Evolutionary conservation across 805 yeast genomes (phyloP), one percentile per base, ranked within the genome.

Genomic region (Cephaloascus fragrans): DNA sequence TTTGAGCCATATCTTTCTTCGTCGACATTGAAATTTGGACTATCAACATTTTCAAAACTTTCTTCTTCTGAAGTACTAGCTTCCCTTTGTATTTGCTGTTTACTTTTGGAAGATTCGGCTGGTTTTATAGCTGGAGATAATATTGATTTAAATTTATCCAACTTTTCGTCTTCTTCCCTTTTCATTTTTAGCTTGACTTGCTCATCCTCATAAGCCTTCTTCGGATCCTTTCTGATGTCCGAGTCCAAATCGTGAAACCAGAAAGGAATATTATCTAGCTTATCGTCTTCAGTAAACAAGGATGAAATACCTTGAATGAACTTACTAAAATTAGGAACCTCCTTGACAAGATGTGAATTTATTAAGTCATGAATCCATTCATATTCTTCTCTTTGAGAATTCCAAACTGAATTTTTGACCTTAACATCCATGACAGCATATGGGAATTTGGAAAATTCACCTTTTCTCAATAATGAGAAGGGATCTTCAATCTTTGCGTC

Each of bases 221-320:
- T 75, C n/a, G 94, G 94, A 52, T 83, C 82, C 46, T 73, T 73
- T 48, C 86, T 73, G 42, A 81, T 80, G 56, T 83, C 90, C 8
- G 14, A 6, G 12, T 86, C 97, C 50, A 93, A 67, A 44, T 90
- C 97, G 42, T 94, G 85, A 47, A 87, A 71, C 98, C 98, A 90
- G 58, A 88, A 84, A 40, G 98, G 98, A 45, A 90, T 69, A 45
- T 82, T 79, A 55, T 87, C 96, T 53, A 90, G 71, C 48, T 83
- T 81, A 51, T 90, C 97, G 56, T 86, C 93, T 54, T 90, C 97
- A 39, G 87, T 75, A 55, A 80, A 90, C 45, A 90, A 69, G 2
- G 87, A 72, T 4, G 96, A 88, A 41, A 88, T 77, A 62, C 97
- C 97, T 57, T 90, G 98, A 48, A 90, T 73, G 56, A 84, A 90